These are phyloP conservation scores for Psilocybe cubensis DNA, from an alignment of 768 basidiomycete species.

Conservation along the genomic window DNA sequence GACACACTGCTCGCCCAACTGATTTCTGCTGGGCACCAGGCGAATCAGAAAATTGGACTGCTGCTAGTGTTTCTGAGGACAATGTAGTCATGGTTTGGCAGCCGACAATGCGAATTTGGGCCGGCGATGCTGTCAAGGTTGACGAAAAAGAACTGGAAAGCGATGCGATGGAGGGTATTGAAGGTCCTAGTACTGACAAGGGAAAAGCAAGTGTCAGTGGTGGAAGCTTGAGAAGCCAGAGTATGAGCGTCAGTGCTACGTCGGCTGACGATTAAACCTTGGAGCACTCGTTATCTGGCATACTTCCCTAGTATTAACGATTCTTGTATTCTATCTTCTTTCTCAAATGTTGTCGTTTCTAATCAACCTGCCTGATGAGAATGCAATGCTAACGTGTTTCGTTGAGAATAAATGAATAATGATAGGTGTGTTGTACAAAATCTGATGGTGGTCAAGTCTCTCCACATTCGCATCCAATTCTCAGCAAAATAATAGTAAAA, in stretches of 20 bases:
- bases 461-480: background rate
- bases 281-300: background rate
- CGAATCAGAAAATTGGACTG: conserved; percentile 80
- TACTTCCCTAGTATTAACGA: background rate
- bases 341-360: background rate
- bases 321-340: background rate
- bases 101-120: conserved; percentile 93
- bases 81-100: conserved; percentile 98
- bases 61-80: conserved; percentile 90
- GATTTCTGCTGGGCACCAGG: conserved; percentile 97
- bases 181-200: conserved; percentile 41
- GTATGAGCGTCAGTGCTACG: conserved; percentile 61
- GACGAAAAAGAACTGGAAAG: conserved; percentile 85
- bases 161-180: conserved; percentile 79
- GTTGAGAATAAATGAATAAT: conserved; percentile 11
- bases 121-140: conserved; percentile 84
- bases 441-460: conserved; percentile 1
- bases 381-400: background rate
- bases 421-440: conserved; percentile 19
- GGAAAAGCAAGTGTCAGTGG: conserved; percentile 37
- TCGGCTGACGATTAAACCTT: conserved; percentile 53
- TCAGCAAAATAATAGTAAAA: background rate
- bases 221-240: conserved; percentile 55
- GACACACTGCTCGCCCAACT: conserved; percentile 86
- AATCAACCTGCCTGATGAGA: background rate